Conservation (phyloP, 495 filamentous ascomycete species). For the Penicillium herquei region DNA sequence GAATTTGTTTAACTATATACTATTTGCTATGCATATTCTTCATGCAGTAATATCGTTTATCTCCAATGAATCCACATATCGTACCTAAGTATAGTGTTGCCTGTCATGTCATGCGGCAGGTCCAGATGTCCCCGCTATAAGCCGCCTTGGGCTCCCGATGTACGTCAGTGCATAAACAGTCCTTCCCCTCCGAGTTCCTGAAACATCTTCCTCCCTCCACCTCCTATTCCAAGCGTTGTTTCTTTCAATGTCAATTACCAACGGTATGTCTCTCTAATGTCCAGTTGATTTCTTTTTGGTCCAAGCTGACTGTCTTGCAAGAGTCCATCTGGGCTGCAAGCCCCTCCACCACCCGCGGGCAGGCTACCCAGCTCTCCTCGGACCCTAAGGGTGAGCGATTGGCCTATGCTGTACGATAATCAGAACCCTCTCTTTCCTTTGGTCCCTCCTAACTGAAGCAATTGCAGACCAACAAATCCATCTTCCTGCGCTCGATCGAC, state of each 20-base stretch:
- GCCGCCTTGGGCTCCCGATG: slow-evolving; percentile 13
- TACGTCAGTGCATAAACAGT: slow-evolving; percentile 32
- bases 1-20: slow-evolving; percentile 6
- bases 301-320: slow-evolving; percentile 23
- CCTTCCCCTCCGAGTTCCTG: slow-evolving; percentile 4
- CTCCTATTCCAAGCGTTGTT: slow-evolving; percentile 2
- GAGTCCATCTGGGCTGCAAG: slow-evolving; percentile 72
- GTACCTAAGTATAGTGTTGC: background rate
- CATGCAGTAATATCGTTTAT: no score
- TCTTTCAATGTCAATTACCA: slow-evolving; percentile 43
- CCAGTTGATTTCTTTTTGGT: background rate
- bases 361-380: slow-evolving; percentile 84
- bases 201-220: slow-evolving; percentile 3
- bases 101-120: background rate
- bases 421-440: background rate
- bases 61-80: background rate
- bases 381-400: slow-evolving; percentile 91
- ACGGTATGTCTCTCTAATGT: slow-evolving; percentile 26
- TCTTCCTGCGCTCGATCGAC: slow-evolving; percentile 92
- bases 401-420: slow-evolving; percentile 76
- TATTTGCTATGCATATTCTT: background rate
- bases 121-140: slow-evolving; percentile 12
- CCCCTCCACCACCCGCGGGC: slow-evolving; percentile 80
- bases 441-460: slow-evolving; percentile 11
- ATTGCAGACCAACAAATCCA: slow-evolving; percentile 84